These are phyloP conservation scores for Hypericum perforatum DNA, from an alignment of 345 rosid species.

Conservation along the genomic window DNA sequence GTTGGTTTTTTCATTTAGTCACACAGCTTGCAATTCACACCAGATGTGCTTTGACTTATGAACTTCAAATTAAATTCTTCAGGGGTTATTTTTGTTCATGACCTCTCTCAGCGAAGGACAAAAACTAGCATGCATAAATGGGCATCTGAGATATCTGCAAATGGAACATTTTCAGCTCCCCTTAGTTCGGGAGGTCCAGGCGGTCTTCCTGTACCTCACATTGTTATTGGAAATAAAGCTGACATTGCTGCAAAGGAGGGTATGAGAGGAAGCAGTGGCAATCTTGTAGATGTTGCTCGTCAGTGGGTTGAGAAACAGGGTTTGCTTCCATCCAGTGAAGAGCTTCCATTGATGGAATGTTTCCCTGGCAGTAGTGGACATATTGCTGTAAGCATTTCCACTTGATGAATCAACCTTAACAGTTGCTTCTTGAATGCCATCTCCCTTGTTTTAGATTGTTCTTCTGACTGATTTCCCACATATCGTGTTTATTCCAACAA, in stretches of 20 bases:
- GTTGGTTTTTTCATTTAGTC: too few relatives aligned
- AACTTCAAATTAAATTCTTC: conserved; percentile 11
- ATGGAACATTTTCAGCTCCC: conserved; percentile 94
- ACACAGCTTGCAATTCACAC: too few relatives aligned
- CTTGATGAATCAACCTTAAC: conserved; percentile 1
- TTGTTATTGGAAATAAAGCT: conserved; percentile 92
- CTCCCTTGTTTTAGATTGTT: too few relatives aligned
- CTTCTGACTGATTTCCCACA: too few relatives aligned
- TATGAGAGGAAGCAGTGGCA: conserved; percentile 90
- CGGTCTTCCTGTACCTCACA: conserved; percentile 93
- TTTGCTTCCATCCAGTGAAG: conserved; percentile 79
- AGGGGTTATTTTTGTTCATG: conserved; percentile 98
- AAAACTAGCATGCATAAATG: conserved; percentile 90
- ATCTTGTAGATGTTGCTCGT: conserved; percentile 96
- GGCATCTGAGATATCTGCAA: conserved; percentile 81
- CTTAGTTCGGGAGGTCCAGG: conserved; percentile 88
- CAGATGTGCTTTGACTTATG: not conserved
- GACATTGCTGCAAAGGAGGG: conserved; percentile 91
- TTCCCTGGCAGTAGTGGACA: conserved; percentile 85
- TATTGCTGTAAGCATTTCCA: conserved; percentile 51
- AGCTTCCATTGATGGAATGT: conserved; percentile 89
- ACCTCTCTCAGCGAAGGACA: conserved; percentile 93
- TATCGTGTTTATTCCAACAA: too few relatives aligned
- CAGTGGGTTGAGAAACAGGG: conserved; percentile 99
- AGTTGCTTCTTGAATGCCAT: too few relatives aligned